Conservation (phyloP, 1,284 basidiomycete genomes). For the Paramarasmius palmivorus region DNA sequence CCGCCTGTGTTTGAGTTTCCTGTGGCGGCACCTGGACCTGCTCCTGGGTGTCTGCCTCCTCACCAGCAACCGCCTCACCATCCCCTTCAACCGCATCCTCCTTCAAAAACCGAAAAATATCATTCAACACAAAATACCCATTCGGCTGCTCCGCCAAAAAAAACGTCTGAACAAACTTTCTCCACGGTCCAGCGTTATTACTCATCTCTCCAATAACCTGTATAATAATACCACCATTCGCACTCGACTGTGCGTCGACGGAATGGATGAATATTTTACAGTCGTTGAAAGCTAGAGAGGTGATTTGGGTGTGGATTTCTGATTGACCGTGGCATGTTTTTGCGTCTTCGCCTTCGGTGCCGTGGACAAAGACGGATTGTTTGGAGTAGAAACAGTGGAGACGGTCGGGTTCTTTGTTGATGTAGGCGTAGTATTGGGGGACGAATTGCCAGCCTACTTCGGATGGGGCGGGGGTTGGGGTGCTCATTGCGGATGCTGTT, state of each 20-base stretch:
- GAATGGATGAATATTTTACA: conserved; percentile 98
- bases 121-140: conserved; percentile 99
- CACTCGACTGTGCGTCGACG: conserved; percentile 92
- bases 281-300: conserved; percentile 90
- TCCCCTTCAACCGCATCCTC: conserved; percentile 88
- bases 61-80: no score
- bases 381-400: conserved; percentile 99
- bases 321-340: conserved; percentile 90
- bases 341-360: conserved; percentile 92
- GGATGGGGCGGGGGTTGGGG: conserved; percentile 66
- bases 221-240: conserved; percentile 95
- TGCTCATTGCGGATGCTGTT: conserved; percentile 27
- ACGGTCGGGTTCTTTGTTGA: conserved; percentile 95
- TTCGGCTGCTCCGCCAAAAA: conserved; percentile 99
- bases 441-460: conserved; percentile 98
- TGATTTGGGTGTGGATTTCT: conserved; percentile 98
- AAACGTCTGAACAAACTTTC: conserved; percentile 99
- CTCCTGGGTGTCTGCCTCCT: no score
- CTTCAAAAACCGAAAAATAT: conserved; percentile 99
- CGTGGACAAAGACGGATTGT: conserved; percentile 94
- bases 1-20: conserved; percentile 30
- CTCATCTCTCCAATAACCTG: conserved; percentile 99
- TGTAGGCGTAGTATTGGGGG: conserved; percentile 95
- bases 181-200: conserved; percentile 89
- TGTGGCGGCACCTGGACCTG: conserved; percentile 42